Evolutionary conservation across 495 filamentous ascomycete species (phyloP).

Genomic region (Trichoderma orchidacearum): DNA sequence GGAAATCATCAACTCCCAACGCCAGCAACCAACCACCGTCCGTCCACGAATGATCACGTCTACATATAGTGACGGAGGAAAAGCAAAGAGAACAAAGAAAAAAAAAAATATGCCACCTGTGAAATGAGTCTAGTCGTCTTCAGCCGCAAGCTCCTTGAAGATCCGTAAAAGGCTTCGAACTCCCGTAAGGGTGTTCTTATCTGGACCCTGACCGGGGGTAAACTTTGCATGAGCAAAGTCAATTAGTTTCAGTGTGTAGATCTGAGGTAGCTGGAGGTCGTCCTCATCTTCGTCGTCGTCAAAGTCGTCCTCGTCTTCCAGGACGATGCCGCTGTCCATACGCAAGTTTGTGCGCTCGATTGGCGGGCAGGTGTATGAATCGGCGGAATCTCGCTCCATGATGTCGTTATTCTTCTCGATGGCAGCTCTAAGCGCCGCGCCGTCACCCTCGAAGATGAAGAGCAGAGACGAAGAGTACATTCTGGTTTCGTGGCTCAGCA

Average conservation of each 20-base stretch:
- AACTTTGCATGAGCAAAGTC: constrained; percentile 93
- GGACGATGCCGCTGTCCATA: constrained; percentile 30
- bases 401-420: constrained; percentile 45
- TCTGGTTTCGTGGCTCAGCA: constrained; percentile 68
- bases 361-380: constrained; percentile 5
- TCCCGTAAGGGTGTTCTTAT: constrained; percentile 71
- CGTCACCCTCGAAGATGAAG: constrained; percentile 87
- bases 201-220: constrained; percentile 73
- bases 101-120: not conserved
- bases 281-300: constrained; percentile 54
- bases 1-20: not conserved
- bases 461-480: constrained; percentile 91
- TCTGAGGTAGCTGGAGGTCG: constrained; percentile 50
- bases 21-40: not conserved
- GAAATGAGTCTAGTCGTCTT: not conserved
- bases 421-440: constrained; percentile 47
- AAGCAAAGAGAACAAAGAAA: not conserved
- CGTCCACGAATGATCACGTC: not conserved
- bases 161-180: constrained; percentile 61
- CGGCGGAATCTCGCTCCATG: constrained; percentile 10
- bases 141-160: constrained; percentile 43
- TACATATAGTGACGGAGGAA: not conserved
- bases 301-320: constrained; percentile 20
- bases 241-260: constrained; percentile 77
- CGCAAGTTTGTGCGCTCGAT: constrained; percentile 11